Conservation (phyloP, 1,284 basidiomycete species). For the Ustilago lituana region DNA sequence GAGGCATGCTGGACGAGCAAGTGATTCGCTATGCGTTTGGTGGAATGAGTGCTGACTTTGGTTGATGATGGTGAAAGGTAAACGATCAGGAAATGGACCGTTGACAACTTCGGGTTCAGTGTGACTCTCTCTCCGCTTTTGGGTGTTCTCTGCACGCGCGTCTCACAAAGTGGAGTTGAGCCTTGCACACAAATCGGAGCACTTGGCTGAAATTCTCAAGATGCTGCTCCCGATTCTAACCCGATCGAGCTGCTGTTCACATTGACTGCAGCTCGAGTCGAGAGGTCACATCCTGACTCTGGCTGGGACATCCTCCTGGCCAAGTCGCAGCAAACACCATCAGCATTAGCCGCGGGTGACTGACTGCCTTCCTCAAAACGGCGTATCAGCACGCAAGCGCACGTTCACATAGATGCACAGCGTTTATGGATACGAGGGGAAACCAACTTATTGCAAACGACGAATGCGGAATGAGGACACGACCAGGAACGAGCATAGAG, state of each 20-base stretch:
- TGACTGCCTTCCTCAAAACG: no score
- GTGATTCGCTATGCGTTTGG: background rate
- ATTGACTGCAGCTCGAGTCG: no score
- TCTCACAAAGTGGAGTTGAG: slow-evolving; percentile 24
- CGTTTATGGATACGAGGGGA: background rate
- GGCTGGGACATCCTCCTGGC: background rate
- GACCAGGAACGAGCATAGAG: slow-evolving; percentile 9
- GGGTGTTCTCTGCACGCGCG: slow-evolving; percentile 11
- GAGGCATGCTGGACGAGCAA: slow-evolving; percentile 25
- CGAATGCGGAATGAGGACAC: slow-evolving; percentile 10
- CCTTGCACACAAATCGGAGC: no score
- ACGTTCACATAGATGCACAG: background rate
- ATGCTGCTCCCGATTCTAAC: background rate
- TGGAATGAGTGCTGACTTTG: background rate
- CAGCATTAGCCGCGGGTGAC: no score
- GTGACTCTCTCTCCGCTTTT: no score
- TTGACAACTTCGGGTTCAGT: no score
- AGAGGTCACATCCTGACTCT: no score
- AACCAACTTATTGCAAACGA: slow-evolving; percentile 19
- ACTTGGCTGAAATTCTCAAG: no score
- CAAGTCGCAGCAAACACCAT: background rate
- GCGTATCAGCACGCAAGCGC: no score
- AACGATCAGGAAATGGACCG: no score
- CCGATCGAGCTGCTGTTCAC: background rate
- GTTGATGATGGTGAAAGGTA: slow-evolving; percentile 7